phyloP scores from a whole-genome alignment of 2,329 filamentous ascomycete species.

The Lecanicillium sp. region DNA sequence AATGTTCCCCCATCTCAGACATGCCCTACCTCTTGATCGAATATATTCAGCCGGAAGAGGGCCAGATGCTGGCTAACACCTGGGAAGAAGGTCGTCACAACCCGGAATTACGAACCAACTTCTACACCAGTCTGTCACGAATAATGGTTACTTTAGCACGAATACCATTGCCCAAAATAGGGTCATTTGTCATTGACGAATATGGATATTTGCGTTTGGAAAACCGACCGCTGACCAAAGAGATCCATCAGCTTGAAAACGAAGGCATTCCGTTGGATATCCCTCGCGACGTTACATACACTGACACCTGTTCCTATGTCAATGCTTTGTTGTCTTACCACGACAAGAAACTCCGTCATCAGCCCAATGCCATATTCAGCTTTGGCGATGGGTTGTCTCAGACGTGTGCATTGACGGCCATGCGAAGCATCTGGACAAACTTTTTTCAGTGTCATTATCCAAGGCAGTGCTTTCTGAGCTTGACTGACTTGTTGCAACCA shows the following conservation, averaged over 20 bases:
- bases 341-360: no score
- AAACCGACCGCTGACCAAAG: constrained; percentile 26
- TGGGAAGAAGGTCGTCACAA: constrained; percentile 11
- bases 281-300: background rate
- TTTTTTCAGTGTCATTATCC: no score
- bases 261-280: background rate
- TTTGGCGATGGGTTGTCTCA: constrained; percentile 10
- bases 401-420: constrained; percentile 19
- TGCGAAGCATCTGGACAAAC: no score
- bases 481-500: constrained; percentile 30
- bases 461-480: constrained; percentile 21
- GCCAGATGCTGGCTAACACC: constrained; percentile 13
- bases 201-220: constrained; percentile 19
- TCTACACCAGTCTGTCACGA: constrained; percentile 14
- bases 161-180: constrained; percentile 19
- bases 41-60: background rate
- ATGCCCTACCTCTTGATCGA: constrained; percentile 2
- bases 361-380: constrained; percentile 6
- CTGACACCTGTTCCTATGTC: background rate
- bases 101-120: background rate
- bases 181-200: constrained; percentile 17
- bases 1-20: no score
- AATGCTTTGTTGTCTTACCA: no score
- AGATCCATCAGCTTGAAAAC: constrained; percentile 18
- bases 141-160: constrained; percentile 19